These are phyloP conservation scores for Hypericum androsaemum DNA, from an alignment of 345 rosid genomes.

Conservation along the genomic window DNA sequence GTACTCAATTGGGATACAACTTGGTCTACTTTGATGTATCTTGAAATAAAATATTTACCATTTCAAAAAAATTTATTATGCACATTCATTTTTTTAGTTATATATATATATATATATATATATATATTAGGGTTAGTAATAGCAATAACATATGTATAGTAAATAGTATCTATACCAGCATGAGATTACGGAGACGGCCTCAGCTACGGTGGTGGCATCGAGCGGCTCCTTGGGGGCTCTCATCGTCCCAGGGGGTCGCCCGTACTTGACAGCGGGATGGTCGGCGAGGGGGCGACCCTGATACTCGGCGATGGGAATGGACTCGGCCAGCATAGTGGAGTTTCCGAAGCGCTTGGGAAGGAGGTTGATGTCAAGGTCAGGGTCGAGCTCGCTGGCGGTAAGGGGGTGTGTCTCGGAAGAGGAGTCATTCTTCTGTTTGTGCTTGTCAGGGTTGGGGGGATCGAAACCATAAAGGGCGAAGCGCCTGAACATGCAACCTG, in stretches of 20 bases:
- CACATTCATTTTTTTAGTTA: background rate
- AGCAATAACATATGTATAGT: background rate
- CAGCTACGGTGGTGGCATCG: slow-evolving; percentile 79
- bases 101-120: too few relatives aligned
- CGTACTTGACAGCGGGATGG: slow-evolving; percentile 75
- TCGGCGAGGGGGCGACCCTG: slow-evolving; percentile 87
- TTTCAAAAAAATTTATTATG: too few relatives aligned
- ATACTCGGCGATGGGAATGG: slow-evolving; percentile 74
- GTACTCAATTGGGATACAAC: too few relatives aligned
- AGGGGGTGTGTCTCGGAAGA: slow-evolving; percentile 52
- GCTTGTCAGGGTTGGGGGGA: slow-evolving; percentile 50
- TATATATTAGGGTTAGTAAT: background rate
- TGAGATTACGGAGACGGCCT: slow-evolving; percentile 84
- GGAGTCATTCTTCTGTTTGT: slow-evolving; percentile 20
- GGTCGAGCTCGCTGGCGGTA: slow-evolving; percentile 62
- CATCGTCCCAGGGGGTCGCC: slow-evolving; percentile 80
- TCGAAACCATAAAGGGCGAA: slow-evolving; percentile 92
- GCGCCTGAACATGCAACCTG: slow-evolving; percentile 82
- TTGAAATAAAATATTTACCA: too few relatives aligned
- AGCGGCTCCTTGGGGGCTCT: slow-evolving; percentile 78
- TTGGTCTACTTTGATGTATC: too few relatives aligned
- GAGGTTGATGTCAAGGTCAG: slow-evolving; percentile 65
- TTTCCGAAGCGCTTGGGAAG: slow-evolving; percentile 88
- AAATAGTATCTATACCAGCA: slow-evolving; percentile 45
- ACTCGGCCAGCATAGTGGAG: slow-evolving; percentile 77